Percentiles rank a stretch among this genome's conserved stretches.
Evolutionary conservation across 768 basidiomycete genomes (phyloP).

Genomic region (Myochromella boudieri): DNA sequence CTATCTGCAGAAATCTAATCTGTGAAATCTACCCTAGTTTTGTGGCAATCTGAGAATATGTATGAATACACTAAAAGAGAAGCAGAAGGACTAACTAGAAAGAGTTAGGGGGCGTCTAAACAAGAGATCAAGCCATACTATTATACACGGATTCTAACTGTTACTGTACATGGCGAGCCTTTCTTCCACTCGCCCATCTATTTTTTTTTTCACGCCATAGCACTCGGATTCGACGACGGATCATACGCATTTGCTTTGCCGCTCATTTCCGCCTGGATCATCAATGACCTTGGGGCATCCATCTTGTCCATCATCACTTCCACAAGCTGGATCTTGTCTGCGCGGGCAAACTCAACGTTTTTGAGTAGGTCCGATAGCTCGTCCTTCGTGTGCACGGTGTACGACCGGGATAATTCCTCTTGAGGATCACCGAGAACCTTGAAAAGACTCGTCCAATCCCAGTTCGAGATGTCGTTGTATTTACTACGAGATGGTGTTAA

Average conservation of each 20-base stretch:
- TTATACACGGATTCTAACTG: too few species aligned
- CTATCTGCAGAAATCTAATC: too few species aligned
- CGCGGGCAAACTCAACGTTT: constrained; percentile 56
- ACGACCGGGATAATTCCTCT: constrained; percentile 53
- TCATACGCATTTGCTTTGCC: constrained; percentile 49
- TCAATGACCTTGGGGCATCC: constrained; percentile 70
- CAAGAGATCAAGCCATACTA: too few species aligned
- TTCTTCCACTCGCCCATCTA: too few species aligned
- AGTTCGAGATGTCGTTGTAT: constrained; percentile 86
- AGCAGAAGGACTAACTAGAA: too few species aligned
- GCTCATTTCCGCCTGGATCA: constrained; percentile 54
- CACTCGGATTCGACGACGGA: constrained; percentile 1
- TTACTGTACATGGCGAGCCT: too few species aligned
- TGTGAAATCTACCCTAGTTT: too few species aligned
- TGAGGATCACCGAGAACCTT: constrained; percentile 55
- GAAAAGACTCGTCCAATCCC: constrained; percentile 73
- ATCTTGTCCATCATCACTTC: constrained; percentile 74
- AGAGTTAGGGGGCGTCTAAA: too few species aligned
- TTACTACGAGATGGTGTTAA: constrained; percentile 37
- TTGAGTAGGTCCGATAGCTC: constrained; percentile 72
- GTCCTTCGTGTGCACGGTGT: constrained; percentile 63
- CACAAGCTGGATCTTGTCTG: constrained; percentile 73
- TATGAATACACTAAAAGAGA: too few species aligned
- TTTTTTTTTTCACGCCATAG: too few species aligned
- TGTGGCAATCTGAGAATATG: too few species aligned